Evolutionary conservation across 73 alveolate genomes (phyloP), one percentile per base, ranked within the genome.

Genomic region (Symbiodinium pilosum): DNA sequence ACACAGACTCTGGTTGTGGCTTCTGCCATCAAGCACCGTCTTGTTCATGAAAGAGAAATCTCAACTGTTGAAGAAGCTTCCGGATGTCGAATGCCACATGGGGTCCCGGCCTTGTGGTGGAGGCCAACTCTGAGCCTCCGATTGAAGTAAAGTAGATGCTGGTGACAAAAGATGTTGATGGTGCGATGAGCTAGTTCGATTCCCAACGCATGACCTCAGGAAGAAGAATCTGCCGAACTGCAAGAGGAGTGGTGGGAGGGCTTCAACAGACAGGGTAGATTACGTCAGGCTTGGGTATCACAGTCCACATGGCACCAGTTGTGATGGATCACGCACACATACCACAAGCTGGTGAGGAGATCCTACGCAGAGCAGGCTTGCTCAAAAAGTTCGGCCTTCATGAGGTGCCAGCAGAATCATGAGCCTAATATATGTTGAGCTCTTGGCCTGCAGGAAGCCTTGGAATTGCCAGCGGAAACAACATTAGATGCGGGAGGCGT

Each of bases 91-190:
- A n/a, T n/a, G 71, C 71, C 16, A 12, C 71, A 21, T 64, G 16
- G 77, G 77, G 77, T 36, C 77, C 77, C 77, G 77, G 77, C 9
- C 21, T 64, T 28, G 38, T 64, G 77, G 77, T 64, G 77, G 77
- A 64, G 77, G 77, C 38, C 32, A 64, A 64, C 77, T 21, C 77
- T 36, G 77, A 64, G 38, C 11, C 77, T 64, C 77, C 21, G 41
- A 64, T 36, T 64, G 77, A 24, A 64, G 38, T 21, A 26, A 9
- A 47, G 14, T 14, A 14, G 59, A 47, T n/a, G n/a, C n/a, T n/a
- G n/a, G n/a, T n/a, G n/a, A 14, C 59, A 47, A 47, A 9, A 14
- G 59, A 47, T 6, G 14, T 47, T 47, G 59, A 9, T 6, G 59
- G 59, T 6, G 59, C 14, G 77, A 36, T 64, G 38, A 36, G 38